phyloP scores from a whole-genome alignment of 225 moss, liverwort and hornwort species.

The Lunularia cruciata region DNA sequence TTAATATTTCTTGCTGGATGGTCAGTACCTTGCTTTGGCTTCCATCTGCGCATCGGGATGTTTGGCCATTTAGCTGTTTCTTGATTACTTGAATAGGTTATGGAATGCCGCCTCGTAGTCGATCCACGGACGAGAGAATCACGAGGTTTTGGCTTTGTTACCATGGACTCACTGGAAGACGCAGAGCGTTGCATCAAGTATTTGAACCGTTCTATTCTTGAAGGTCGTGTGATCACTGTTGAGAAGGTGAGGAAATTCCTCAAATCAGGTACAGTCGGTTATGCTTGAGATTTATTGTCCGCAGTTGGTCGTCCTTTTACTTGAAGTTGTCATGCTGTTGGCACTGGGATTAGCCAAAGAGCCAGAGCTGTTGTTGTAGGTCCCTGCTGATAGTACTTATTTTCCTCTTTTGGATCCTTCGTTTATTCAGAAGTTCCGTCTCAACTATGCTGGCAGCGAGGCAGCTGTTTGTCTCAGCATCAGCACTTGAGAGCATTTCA shows the following conservation, averaged over 20 bases:
- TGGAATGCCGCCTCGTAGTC: conserved; percentile 94
- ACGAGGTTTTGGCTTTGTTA: conserved; percentile 95
- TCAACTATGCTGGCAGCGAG: conserved; percentile 67
- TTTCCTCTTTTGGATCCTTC: conserved; percentile 56
- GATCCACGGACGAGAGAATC: conserved; percentile 96
- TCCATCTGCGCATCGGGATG: not conserved
- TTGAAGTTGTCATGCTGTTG: conserved; percentile 34
- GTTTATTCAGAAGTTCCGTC: conserved; percentile 63
- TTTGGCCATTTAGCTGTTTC: too few species aligned
- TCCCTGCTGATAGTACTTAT: conserved; percentile 56
- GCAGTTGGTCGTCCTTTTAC: conserved; percentile 20
- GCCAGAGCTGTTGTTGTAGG: conserved; percentile 31
- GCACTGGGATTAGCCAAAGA: conserved; percentile 37
- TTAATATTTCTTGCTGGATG: too few species aligned
- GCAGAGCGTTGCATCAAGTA: conserved; percentile 95
- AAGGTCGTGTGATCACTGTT: conserved; percentile 93
- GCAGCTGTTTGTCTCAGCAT: conserved; percentile 69
- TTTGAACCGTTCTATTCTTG: conserved; percentile 93
- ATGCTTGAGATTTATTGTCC: conserved; percentile 17
- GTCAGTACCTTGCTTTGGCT: not conserved
- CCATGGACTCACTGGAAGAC: conserved; percentile 83
- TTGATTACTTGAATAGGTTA: conserved; percentile 61
- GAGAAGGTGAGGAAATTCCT: conserved; percentile 70
- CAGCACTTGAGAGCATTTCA: conserved; percentile 60
- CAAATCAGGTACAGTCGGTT: conserved; percentile 1